Evolutionary conservation across 2,329 filamentous ascomycete genomes (phyloP).

Genomic region (Phoma sp.): DNA sequence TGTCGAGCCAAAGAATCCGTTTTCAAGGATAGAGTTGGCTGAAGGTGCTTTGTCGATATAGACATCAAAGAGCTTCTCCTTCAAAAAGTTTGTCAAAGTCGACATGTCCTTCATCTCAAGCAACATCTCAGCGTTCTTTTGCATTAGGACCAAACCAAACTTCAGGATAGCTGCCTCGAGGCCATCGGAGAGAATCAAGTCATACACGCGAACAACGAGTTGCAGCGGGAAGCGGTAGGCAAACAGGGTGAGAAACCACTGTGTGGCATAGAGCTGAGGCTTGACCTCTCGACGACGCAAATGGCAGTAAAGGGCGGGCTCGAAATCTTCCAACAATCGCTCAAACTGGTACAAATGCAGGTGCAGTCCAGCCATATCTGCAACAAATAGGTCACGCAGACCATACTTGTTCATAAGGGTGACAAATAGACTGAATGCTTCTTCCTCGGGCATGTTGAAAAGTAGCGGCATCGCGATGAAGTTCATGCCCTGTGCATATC

Average conservation of each 20-base stretch:
- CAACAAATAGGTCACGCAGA: constrained; percentile 87
- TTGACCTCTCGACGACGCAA: constrained; percentile 85
- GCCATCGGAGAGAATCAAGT: constrained; percentile 91
- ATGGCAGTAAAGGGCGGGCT: constrained; percentile 94
- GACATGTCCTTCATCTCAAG: constrained; percentile 90
- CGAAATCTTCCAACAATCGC: constrained; percentile 87
- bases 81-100: constrained; percentile 84
- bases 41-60: constrained; percentile 96
- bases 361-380: constrained; percentile 96
- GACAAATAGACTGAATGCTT: constrained; percentile 92
- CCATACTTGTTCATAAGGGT: constrained; percentile 97
- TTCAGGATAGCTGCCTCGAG: constrained; percentile 86
- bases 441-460: constrained; percentile 98
- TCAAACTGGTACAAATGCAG: constrained; percentile 95
- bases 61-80: constrained; percentile 92
- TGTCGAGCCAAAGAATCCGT: constrained; percentile 94
- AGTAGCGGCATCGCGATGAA: constrained; percentile 96
- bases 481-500: constrained; percentile 98
- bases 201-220: constrained; percentile 94
- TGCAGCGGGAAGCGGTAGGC: constrained; percentile 97
- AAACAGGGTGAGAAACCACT: constrained; percentile 99
- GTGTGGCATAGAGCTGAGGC: constrained; percentile 92
- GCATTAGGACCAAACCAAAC: constrained; percentile 95
- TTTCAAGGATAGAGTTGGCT: constrained; percentile 90
- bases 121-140: constrained; percentile 82